phyloP scores from a whole-genome alignment of 495 filamentous ascomycete species.

The Neurospora tetrasperma region DNA sequence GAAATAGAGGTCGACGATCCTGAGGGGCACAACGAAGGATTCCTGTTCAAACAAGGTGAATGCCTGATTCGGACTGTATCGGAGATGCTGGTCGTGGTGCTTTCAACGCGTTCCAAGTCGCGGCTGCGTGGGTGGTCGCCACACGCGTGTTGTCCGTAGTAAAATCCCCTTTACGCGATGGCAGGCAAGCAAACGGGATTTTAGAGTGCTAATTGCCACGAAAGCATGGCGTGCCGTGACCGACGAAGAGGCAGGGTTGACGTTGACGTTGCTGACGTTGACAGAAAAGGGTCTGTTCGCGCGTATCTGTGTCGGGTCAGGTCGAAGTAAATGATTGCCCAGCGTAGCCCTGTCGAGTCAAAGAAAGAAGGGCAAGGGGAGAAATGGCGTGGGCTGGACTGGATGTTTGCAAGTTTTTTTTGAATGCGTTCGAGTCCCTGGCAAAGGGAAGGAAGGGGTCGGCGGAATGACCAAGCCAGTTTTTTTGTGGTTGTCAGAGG shows the following conservation, averaged over 20 bases:
- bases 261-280: not conserved
- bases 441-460: not conserved
- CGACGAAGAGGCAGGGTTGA: not conserved
- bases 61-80: not conserved
- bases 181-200: not conserved
- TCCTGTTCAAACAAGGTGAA: not conserved
- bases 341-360: not conserved
- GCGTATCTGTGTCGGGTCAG: not conserved
- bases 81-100: not conserved
- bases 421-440: not conserved
- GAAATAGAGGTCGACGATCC: not conserved
- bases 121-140: not conserved
- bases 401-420: not conserved
- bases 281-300: not conserved
- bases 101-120: not conserved
- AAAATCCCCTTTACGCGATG: not conserved
- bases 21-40: not conserved
- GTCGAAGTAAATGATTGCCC: not conserved
- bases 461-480: not conserved
- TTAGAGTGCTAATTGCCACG: not conserved
- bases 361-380: not conserved
- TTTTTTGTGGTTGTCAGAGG: not conserved
- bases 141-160: not conserved
- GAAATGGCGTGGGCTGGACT: not conserved
- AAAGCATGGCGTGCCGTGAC: not conserved